Evolutionary conservation across 1,284 basidiomycete genomes (phyloP), one percentile per base, ranked within the genome.

Genomic region (Pyrrhoderma lamaoense): DNA sequence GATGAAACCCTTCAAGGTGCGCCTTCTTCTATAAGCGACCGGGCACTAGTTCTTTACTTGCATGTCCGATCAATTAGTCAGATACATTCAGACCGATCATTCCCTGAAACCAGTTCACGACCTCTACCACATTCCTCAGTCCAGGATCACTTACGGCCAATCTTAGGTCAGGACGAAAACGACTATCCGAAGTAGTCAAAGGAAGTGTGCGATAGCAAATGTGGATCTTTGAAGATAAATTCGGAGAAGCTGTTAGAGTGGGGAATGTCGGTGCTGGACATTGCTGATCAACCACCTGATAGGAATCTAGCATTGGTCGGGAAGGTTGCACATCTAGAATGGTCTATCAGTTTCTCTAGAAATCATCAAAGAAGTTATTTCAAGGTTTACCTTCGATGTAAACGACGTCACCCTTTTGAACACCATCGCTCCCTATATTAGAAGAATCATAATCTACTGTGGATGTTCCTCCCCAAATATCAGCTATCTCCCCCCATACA

Each of bases 201-300:
- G 85, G 83, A 74, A 89, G 77, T 5, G 83, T 82, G 8, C 87
- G 77, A 64, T 83, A 89, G 61, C 87, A 89, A 9, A 89, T 79
- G 57, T 80, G 72, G 46, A 79, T 62, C 47, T 62, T 67, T 1
- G 83, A 82, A 45, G 74, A 76, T 18, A 80, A 70, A 57, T 77
- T 72, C 9, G 79, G 77, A 0, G 85, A 87, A 0, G 83, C 85
- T 0, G 77, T 79, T 21, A 87, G 65, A 5, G 67, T 67, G 48
- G 76, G 61, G 1, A 75, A 68, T n/a, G 56, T 39, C 19, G 27
- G 11, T 18, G 36, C 18, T 5, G 7, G 18, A 27, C 38, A 48
- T 52, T 49, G 42, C 35, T 54, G 36, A 31, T 44, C 51, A 45
- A 22, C 25, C 35, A 14, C 16, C 16, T n/a, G n/a, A 27, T 43